A percentile compares a stretch with the other conserved stretches of the same genome.
phyloP scores from a whole-genome alignment of 2,329 filamentous ascomycete species.

The Plenodomus lindquistii region DNA sequence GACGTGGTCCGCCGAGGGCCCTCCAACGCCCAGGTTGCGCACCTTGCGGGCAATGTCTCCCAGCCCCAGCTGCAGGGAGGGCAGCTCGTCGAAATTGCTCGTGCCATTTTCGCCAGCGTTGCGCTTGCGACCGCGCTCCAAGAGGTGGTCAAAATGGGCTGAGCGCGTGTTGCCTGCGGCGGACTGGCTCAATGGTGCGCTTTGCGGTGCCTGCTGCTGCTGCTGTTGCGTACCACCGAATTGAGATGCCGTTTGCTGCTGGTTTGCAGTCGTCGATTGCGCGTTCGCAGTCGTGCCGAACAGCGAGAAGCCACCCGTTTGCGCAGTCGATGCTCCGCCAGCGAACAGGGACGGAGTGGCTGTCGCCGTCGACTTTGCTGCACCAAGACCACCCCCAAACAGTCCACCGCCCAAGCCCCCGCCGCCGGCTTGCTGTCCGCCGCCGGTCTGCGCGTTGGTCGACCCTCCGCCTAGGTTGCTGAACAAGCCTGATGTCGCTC shows the following conservation, averaged over 20 bases:
- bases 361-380: slow-evolving; percentile 42
- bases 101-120: slow-evolving; percentile 66
- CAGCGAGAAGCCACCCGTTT: slow-evolving; percentile 24
- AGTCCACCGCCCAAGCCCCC: slow-evolving; percentile 39
- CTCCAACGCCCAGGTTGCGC: slow-evolving; percentile 77
- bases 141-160: slow-evolving; percentile 66
- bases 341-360: slow-evolving; percentile 30
- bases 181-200: slow-evolving; percentile 39
- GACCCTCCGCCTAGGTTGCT: slow-evolving; percentile 30
- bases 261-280: slow-evolving; percentile 33
- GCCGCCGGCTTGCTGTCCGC: slow-evolving; percentile 31
- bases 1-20: slow-evolving; percentile 59
- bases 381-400: slow-evolving; percentile 30
- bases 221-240: slow-evolving; percentile 22
- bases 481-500: slow-evolving; percentile 35
- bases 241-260: slow-evolving; percentile 37
- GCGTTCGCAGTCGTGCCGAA: slow-evolving; percentile 31
- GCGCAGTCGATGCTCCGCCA: slow-evolving; percentile 24
- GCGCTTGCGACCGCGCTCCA: slow-evolving; percentile 69
- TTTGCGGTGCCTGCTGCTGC: slow-evolving; percentile 30
- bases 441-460: slow-evolving; percentile 27
- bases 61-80: slow-evolving; percentile 86
- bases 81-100: slow-evolving; percentile 72
- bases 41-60: slow-evolving; percentile 80
- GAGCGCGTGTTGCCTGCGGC: slow-evolving; percentile 49